A percentile compares a stretch with the other conserved stretches of the same genome.
Evolutionary conservation across 2,329 filamentous ascomycete genomes (phyloP).

Genomic region (Bipolaris zeicola): DNA sequence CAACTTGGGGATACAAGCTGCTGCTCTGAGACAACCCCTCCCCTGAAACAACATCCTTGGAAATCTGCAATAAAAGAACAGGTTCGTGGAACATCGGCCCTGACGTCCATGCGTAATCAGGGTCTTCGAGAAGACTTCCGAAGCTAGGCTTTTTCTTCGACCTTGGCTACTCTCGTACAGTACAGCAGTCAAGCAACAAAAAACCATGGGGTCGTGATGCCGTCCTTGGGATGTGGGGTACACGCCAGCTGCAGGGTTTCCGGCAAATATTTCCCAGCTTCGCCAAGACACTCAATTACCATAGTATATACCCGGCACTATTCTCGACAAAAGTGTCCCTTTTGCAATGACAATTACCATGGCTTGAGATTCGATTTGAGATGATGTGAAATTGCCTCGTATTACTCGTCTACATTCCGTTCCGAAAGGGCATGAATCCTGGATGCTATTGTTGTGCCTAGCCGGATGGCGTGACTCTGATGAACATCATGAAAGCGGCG

Average conservation of each 20-base stretch:
- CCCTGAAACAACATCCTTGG: constrained; percentile 18
- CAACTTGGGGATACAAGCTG: constrained; percentile 2
- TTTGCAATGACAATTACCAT: not conserved
- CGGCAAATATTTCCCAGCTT: constrained; percentile 13
- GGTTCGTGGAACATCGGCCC: constrained; percentile 38
- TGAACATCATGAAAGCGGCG: constrained; percentile 5
- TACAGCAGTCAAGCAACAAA: constrained; percentile 23
- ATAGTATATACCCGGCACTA: constrained; percentile 2
- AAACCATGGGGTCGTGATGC: constrained; percentile 16
- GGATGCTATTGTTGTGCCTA: not conserved
- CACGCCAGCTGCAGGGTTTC: constrained; percentile 21
- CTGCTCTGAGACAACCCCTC: not conserved
- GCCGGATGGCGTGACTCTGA: not conserved
- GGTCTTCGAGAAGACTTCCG: constrained; percentile 37
- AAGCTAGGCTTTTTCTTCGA: constrained; percentile 21
- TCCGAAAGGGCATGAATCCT: not conserved
- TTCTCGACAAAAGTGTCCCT: not conserved
- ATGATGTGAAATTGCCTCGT: not conserved
- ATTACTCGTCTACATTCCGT: not conserved
- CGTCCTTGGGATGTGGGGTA: constrained; percentile 27
- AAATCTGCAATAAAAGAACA: constrained; percentile 24
- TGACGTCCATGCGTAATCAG: constrained; percentile 24
- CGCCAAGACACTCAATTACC: not conserved
- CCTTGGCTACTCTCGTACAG: constrained; percentile 14
- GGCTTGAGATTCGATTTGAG: not conserved